phyloP scores from a whole-genome alignment of 225 moss, liverwort and hornwort genomes.

The Antitrichia curtipendula region DNA sequence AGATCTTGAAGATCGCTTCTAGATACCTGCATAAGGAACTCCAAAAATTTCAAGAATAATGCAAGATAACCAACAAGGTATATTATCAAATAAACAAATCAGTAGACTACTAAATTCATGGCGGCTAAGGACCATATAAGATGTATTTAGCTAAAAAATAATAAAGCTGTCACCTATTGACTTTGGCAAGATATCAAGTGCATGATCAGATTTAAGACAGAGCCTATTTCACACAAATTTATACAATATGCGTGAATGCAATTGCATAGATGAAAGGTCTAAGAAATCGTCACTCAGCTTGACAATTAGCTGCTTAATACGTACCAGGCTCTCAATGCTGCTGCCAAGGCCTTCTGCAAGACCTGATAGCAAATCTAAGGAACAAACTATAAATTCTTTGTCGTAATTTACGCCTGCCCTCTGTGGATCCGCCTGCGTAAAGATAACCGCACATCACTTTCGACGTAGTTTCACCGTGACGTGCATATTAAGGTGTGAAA shows the following conservation, averaged over 20 bases:
- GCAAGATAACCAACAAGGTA: neutral
- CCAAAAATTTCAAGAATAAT: neutral
- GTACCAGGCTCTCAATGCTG: slow-evolving; percentile 95
- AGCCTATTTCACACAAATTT: neutral
- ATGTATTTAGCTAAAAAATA: neutral
- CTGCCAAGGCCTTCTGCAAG: slow-evolving; percentile 96
- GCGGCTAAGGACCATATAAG: neutral
- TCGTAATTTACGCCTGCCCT: slow-evolving; percentile 94
- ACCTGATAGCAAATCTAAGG: slow-evolving; percentile 93
- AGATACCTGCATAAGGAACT: slow-evolving; percentile 45
- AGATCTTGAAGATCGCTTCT: slow-evolving; percentile 92
- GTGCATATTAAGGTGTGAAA: neutral
- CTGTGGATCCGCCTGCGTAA: slow-evolving; percentile 79
- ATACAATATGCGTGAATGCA: neutral
- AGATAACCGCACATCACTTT: neutral
- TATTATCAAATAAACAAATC: neutral
- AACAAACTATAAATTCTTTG: slow-evolving; percentile 98
- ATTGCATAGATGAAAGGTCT: neutral
- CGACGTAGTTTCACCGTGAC: neutral
- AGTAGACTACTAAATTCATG: neutral
- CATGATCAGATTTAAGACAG: neutral
- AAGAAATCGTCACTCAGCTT: neutral
- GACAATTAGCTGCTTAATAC: neutral
- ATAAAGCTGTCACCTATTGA: neutral
- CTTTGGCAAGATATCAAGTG: neutral